A percentile compares a stretch with the other conserved stretches of the same genome.
phyloP scores from a whole-genome alignment of 148 eudicot species.

The Silene uniflora region DNA sequence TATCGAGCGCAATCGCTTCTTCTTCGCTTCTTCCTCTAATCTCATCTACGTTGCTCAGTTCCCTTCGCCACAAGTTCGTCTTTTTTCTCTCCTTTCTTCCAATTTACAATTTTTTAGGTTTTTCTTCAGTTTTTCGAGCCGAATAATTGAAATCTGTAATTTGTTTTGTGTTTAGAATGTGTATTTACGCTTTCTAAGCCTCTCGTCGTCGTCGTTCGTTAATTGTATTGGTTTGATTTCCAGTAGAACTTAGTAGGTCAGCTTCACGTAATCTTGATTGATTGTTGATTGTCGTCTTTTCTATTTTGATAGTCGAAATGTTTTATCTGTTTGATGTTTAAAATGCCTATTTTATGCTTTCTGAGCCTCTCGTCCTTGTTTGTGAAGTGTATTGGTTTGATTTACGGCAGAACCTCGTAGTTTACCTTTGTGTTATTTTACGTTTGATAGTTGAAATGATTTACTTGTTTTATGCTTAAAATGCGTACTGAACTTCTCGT shows the following conservation, averaged over 20 bases:
- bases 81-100: background rate
- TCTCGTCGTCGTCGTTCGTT: background rate
- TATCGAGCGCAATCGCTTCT: conserved; percentile 80
- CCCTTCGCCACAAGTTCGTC: conserved; percentile 49
- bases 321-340: background rate
- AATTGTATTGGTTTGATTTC: background rate
- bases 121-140: too few species aligned
- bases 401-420: background rate
- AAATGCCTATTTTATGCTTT: background rate
- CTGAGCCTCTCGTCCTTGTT: background rate
- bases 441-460: too few species aligned
- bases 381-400: background rate
- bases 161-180: background rate
- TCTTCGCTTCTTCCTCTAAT: conserved; percentile 71
- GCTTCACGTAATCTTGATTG: background rate
- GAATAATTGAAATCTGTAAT: background rate
- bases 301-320: background rate
- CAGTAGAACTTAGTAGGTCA: background rate
- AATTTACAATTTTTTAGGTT: background rate
- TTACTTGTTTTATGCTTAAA: background rate
- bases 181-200: background rate
- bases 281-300: background rate
- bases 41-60: conserved; percentile 52
- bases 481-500: background rate
- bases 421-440: too few species aligned